Evolutionary conservation across 1,284 basidiomycete genomes (phyloP), one percentile per base, ranked within the genome.

Genomic region (Filobasidium uniguttulatum): DNA sequence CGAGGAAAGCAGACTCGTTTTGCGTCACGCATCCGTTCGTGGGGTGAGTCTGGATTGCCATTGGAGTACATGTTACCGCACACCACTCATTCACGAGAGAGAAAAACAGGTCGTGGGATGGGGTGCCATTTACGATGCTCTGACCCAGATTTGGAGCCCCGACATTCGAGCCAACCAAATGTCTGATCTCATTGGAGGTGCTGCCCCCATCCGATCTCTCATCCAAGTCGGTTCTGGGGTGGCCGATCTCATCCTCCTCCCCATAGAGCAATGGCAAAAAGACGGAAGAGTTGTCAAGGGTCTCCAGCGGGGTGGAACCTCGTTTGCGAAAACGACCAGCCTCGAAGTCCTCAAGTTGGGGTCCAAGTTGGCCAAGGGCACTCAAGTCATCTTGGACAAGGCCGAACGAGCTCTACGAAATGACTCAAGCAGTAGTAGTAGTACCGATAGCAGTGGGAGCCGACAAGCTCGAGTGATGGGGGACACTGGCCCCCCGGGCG

Each of bases 151-250:
- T 29, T 99, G 94, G 94, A 96, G 93, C 1, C 94, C 93, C 2
- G 94, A 99, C 66, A 91, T 99, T 49, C 97, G 97, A 67, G 89
- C 93, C 2, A 96, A 94, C 23, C 94, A 98, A 63, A 76, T 99
- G 5, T 87, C 88, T 4, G 93, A 98, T 59, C 87, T 98, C 41
- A 85, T 99, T 40, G 90, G 90, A n/a, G 93, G 93, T 2, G 85
- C 98, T 1, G 79, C 90, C 3, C 93, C 94, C 0, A 88, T 99
- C 56, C 82, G 90, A 22, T 94, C 88, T 0, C 78, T 89, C 53
- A 91, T 98, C 58, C 97, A 97, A 57, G 88, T 97, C 37, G 93
- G 94, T 10, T 87, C 88, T 19, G 93, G 93, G 10, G 80, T 98
- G 6, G 93, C 93, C 1, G 91, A 98, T 64, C 78, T 98, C 36